A percentile compares a stretch with the other conserved stretches of the same genome.
Evolutionary conservation across 768 basidiomycete genomes (phyloP).

Genomic region (Russula griseocarnosa): DNA sequence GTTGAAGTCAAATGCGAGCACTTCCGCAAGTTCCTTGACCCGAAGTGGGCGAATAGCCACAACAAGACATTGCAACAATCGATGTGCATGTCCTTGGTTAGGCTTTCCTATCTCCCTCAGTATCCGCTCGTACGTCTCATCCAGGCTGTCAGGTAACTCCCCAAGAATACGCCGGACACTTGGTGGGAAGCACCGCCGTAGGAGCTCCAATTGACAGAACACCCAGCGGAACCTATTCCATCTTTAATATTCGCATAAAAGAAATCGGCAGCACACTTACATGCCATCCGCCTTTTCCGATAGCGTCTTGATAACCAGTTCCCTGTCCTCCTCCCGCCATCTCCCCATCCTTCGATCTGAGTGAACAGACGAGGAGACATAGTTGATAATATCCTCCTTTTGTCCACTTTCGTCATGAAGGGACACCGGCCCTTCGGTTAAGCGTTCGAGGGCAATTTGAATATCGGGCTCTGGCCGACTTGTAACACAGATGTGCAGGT

Average conservation of each 20-base stretch:
- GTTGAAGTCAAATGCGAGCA: neutral
- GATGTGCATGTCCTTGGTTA: neutral
- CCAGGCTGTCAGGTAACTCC: neutral
- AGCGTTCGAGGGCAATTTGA: neutral
- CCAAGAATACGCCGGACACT: constrained; percentile 1
- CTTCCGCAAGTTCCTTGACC: neutral
- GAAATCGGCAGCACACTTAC: neutral
- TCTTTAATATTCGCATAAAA: neutral
- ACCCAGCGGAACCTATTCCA: neutral
- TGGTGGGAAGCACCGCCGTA: neutral
- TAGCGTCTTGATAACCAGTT: neutral
- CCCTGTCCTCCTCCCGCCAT: constrained; percentile 3
- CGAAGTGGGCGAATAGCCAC: constrained; percentile 5
- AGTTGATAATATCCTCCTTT: neutral
- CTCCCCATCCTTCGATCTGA: neutral
- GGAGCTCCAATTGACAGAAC: neutral
- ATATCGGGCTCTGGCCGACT: constrained; percentile 15
- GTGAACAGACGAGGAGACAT: neutral
- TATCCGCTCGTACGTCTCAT: constrained; percentile 15
- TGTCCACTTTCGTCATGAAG: constrained; percentile 5
- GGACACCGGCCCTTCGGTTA: neutral
- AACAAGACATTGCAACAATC: constrained; percentile 5
- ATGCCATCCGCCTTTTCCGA: neutral
- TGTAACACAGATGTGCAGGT: constrained; percentile 5
- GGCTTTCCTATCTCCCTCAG: constrained; percentile 2